Conservation (phyloP, 2,329 filamentous ascomycete genomes). For the Dactylonectria estremocensis region DNA sequence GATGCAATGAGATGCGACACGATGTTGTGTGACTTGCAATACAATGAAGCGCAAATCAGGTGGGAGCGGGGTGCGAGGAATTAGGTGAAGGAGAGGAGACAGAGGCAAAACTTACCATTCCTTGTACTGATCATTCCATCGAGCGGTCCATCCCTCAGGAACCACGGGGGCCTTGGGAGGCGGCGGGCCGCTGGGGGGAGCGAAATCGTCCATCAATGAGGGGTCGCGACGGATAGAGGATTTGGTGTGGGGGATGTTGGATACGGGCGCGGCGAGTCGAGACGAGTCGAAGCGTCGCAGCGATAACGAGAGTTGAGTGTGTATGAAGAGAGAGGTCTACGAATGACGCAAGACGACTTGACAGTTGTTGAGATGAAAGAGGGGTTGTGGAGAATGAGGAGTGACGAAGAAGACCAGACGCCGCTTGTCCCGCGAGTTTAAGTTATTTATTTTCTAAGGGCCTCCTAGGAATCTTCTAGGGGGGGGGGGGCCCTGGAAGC, state of each 20-base stretch:
- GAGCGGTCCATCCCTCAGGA: slow-evolving; percentile 81
- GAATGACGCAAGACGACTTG: slow-evolving; percentile 5
- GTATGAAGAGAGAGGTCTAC: not conserved
- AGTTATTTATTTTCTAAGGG: not conserved
- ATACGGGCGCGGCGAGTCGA: not conserved
- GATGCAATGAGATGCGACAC: not conserved
- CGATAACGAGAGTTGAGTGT: not conserved
- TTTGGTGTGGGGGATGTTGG: not conserved
- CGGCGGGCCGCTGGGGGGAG: slow-evolving; percentile 68
- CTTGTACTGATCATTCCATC: slow-evolving; percentile 90
- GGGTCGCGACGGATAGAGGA: slow-evolving; percentile 6
- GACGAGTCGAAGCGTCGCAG: not conserved
- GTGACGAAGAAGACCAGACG: not conserved
- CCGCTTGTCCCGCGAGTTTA: slow-evolving; percentile 5
- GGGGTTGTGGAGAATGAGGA: not conserved
- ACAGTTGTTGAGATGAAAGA: slow-evolving; percentile 1
- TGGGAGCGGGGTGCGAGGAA: not conserved
- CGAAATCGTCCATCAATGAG: slow-evolving; percentile 67
- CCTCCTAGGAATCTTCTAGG: not conserved
- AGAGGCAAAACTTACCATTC: slow-evolving; percentile 74
- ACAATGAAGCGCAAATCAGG: not conserved
- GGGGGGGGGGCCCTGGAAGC: not conserved
- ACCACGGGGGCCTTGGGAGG: slow-evolving; percentile 76
- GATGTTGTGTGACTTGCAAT: too few species aligned
- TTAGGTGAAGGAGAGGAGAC: not conserved